These are phyloP conservation scores for Conringia planisiliqua DNA, from an alignment of 345 rosid genomes.

Conservation along the genomic window DNA sequence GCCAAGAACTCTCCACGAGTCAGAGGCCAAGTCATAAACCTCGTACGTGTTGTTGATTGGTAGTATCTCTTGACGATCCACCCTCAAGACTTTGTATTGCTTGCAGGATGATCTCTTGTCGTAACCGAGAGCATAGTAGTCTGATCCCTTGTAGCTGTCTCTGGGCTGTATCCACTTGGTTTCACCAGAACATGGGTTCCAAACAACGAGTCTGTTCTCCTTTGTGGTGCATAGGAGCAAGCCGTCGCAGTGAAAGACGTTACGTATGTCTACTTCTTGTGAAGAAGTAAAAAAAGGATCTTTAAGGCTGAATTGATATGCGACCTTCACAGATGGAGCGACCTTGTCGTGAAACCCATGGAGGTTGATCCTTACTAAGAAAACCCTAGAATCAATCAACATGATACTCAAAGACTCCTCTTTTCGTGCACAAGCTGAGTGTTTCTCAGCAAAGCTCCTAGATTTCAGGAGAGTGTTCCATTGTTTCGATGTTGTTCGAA, in stretches of 20 bases:
- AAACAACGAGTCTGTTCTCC: neutral
- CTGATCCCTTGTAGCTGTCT: neutral
- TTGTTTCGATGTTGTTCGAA: neutral
- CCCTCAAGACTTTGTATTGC: neutral
- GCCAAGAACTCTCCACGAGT: neutral
- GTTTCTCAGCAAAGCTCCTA: neutral
- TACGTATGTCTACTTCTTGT: neutral
- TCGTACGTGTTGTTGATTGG: neutral
- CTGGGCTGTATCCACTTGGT: neutral
- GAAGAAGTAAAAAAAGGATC: neutral
- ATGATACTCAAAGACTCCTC: neutral
- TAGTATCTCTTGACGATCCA: neutral
- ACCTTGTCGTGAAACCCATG: neutral
- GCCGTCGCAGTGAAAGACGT: neutral
- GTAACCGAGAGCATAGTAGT: slow-evolving; percentile 3
- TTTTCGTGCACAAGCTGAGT: neutral
- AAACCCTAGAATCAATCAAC: neutral
- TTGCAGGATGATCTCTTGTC: neutral
- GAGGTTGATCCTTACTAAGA: neutral
- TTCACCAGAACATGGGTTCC: neutral
- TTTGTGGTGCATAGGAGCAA: neutral
- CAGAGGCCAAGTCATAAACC: neutral
- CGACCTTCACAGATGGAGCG: neutral
- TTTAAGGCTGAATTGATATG: neutral
- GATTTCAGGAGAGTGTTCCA: neutral